phyloP scores from a whole-genome alignment of 2,329 filamentous ascomycete species.

The Colletotrichum tamarilloi region DNA sequence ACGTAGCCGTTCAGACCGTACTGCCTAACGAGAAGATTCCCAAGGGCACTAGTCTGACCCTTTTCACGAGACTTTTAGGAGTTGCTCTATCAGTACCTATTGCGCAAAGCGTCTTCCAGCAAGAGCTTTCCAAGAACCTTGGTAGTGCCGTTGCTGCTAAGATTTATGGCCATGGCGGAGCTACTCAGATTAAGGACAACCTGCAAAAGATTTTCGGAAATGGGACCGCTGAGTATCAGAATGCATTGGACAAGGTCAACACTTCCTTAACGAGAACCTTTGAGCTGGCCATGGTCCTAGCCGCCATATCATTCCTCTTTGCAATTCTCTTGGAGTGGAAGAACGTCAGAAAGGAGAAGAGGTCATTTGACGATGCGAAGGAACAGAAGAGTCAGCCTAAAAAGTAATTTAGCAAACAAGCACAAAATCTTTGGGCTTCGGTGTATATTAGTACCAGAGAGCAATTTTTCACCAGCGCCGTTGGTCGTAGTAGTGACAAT shows the following conservation, averaged over 20 bases:
- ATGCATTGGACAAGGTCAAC: constrained; percentile 61
- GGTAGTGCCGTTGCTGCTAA: constrained; percentile 43
- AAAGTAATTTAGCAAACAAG: too few species aligned
- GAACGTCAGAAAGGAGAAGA: constrained; percentile 62
- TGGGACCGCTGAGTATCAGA: constrained; percentile 40
- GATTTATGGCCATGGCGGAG: constrained; percentile 62
- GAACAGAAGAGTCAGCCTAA: neutral
- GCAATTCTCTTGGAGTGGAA: constrained; percentile 70
- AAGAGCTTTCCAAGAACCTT: constrained; percentile 54
- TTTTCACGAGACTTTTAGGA: constrained; percentile 57
- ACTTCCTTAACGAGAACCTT: constrained; percentile 63
- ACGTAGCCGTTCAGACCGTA: constrained; percentile 59
- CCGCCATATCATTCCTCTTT: constrained; percentile 63
- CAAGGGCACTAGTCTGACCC: constrained; percentile 55
- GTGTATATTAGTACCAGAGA: too few species aligned
- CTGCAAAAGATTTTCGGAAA: constrained; percentile 34
- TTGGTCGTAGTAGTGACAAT: too few species aligned
- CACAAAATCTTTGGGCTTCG: too few species aligned
- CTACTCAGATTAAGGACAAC: neutral
- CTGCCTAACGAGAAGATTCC: constrained; percentile 55
- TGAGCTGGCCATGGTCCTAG: constrained; percentile 63
- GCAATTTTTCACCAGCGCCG: too few species aligned
- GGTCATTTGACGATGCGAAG: neutral
- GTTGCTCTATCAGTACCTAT: constrained; percentile 61
- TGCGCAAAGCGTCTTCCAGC: constrained; percentile 62